Conservation (phyloP, 2,329 filamentous ascomycete species). For the Neonectria sp. region DNA sequence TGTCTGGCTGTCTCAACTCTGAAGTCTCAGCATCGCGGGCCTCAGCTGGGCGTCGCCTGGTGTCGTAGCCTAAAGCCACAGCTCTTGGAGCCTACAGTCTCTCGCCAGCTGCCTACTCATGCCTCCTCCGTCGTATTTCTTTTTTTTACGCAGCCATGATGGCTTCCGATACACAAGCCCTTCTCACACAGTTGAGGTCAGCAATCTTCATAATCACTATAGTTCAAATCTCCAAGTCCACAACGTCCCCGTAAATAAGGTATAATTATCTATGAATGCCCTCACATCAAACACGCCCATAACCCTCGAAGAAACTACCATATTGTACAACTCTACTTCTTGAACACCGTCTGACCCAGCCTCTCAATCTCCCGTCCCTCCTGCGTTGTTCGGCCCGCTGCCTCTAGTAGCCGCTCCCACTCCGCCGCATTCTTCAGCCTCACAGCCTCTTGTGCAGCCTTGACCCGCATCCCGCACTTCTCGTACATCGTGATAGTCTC, state of each 20-base stretch:
- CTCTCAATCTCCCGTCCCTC: slow-evolving; percentile 86
- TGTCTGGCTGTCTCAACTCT: slow-evolving; percentile 19
- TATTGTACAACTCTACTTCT: slow-evolving; percentile 48
- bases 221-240: background rate
- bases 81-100: background rate
- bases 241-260: background rate
- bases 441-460: slow-evolving; percentile 92
- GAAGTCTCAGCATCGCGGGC: slow-evolving; percentile 5
- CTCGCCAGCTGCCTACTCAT: slow-evolving; percentile 4
- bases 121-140: background rate
- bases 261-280: slow-evolving; percentile 4
- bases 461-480: slow-evolving; percentile 91
- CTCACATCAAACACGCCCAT: slow-evolving; percentile 7
- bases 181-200: background rate
- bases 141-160: too few relatives aligned
- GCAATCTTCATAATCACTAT: background rate
- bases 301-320: slow-evolving; percentile 8
- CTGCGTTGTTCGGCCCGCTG: slow-evolving; percentile 77
- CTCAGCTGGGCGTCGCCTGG: slow-evolving; percentile 9
- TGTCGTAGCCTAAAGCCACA: slow-evolving; percentile 17
- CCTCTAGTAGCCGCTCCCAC: slow-evolving; percentile 81
- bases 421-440: slow-evolving; percentile 83
- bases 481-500: slow-evolving; percentile 93
- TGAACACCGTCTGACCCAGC: slow-evolving; percentile 74
- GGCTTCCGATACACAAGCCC: too few relatives aligned